phyloP scores from a whole-genome alignment of 305 asterid genomes.

The Rubia balearica region DNA sequence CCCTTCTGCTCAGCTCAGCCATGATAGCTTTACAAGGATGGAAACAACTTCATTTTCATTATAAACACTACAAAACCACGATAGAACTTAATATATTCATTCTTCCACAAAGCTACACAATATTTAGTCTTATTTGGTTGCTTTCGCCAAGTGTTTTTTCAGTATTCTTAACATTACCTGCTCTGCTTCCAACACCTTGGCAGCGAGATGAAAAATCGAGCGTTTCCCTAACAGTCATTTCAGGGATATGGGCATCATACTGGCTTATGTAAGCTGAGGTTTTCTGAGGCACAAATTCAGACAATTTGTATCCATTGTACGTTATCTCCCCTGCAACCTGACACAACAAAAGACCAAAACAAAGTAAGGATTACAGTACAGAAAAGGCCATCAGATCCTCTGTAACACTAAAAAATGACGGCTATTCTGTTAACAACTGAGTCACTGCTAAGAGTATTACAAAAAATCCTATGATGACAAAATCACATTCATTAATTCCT shows the following conservation, averaged over 20 bases:
- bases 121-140: too few species aligned
- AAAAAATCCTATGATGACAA: background rate
- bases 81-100: too few species aligned
- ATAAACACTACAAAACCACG: background rate
- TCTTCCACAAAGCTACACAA: too few species aligned
- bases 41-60: background rate
- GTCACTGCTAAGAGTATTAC: too few species aligned
- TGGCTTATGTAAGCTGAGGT: constrained; percentile 72
- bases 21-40: constrained; percentile 37
- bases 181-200: constrained; percentile 71
- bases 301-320: constrained; percentile 56
- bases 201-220: constrained; percentile 64
- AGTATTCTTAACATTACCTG: constrained; percentile 29
- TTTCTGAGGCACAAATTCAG: constrained; percentile 66
- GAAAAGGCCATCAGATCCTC: too few species aligned
- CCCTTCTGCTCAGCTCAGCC: constrained; percentile 57
- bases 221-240: constrained; percentile 75
- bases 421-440: too few species aligned
- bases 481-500: background rate
- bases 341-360: background rate
- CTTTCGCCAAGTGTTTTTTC: background rate
- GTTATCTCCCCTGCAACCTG: constrained; percentile 62
- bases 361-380: background rate
- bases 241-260: constrained; percentile 60
- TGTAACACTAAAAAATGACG: too few species aligned